Percentiles rank a stretch among this genome's conserved stretches.
These are phyloP conservation scores for Sphaerulina vaccinii DNA, from an alignment of 2,329 filamentous ascomycete species.

Conservation along the genomic window DNA sequence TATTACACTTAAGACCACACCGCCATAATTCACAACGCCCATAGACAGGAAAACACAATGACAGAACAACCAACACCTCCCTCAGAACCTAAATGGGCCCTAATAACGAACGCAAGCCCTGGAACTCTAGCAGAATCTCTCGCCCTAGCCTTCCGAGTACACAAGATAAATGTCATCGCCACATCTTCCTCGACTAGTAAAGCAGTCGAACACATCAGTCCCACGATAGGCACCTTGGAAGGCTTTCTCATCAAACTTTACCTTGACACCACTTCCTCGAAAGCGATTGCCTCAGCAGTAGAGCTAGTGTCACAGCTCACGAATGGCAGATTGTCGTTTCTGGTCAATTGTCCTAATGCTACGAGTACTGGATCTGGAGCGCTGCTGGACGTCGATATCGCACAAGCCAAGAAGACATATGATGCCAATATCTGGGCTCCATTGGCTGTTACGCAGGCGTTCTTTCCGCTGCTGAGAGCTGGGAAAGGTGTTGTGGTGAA, in stretches of 20 bases:
- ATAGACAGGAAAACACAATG: too few species aligned
- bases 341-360: constrained; percentile 51
- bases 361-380: constrained; percentile 30
- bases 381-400: constrained; percentile 31
- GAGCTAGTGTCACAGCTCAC: constrained; percentile 31
- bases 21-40: too few species aligned
- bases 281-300: constrained; percentile 39
- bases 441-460: constrained; percentile 39
- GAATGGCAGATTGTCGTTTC: constrained; percentile 44
- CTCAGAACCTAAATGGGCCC: constrained; percentile 43
- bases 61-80: not conserved
- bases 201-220: constrained; percentile 13
- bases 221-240: constrained; percentile 9
- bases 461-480: constrained; percentile 50
- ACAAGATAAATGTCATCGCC: constrained; percentile 48
- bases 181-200: constrained; percentile 35
- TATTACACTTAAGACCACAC: too few species aligned
- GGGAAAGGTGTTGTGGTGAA: constrained; percentile 40
- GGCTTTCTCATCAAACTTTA: constrained; percentile 33
- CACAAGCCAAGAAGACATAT: constrained; percentile 49
- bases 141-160: constrained; percentile 45
- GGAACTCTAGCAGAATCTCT: constrained; percentile 49
- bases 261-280: constrained; percentile 44
- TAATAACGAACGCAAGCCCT: constrained; percentile 52
- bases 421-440: constrained; percentile 54